A percentile compares a stretch with the other conserved stretches of the same genome.
Evolutionary conservation across 495 filamentous ascomycete species (phyloP).

Genomic region (Xeromyces bisporus): DNA sequence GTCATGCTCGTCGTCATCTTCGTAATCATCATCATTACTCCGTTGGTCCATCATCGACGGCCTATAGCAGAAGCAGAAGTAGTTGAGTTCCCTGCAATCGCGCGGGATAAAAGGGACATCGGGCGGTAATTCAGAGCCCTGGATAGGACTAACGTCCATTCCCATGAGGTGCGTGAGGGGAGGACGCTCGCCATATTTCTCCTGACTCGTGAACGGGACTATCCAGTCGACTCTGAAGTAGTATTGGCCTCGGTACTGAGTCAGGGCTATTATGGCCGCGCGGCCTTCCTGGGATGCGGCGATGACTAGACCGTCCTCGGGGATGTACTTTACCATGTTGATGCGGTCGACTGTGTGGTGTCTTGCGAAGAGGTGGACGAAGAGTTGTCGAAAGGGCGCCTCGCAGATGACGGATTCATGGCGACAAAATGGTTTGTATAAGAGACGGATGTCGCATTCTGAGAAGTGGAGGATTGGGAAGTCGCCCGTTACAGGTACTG

Average conservation of each 20-base stretch:
- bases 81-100: slow-evolving; percentile 9
- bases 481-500: too few relatives aligned
- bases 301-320: slow-evolving; percentile 61
- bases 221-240: slow-evolving; percentile 40
- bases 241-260: slow-evolving; percentile 23
- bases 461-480: slow-evolving; percentile 43
- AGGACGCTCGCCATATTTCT: slow-evolving; percentile 24
- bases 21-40: too few relatives aligned
- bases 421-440: slow-evolving; percentile 25
- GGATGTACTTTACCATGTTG: slow-evolving; percentile 59
- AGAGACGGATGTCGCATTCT: slow-evolving; percentile 39
- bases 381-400: slow-evolving; percentile 27
- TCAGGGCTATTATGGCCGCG: slow-evolving; percentile 57
- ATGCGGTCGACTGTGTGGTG: slow-evolving; percentile 43
- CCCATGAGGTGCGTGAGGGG: slow-evolving; percentile 35
- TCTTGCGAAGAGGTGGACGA: slow-evolving; percentile 20
- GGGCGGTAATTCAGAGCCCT: slow-evolving; percentile 33
- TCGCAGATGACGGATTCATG: slow-evolving; percentile 31
- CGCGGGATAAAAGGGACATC: slow-evolving; percentile 23
- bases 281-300: slow-evolving; percentile 58
- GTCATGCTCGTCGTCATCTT: slow-evolving; percentile 4
- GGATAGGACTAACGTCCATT: slow-evolving; percentile 42
- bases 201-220: slow-evolving; percentile 34
- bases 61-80: slow-evolving; percentile 20
- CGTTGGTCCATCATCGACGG: too few relatives aligned